Evolutionary conservation across 2,329 filamentous ascomycete species (phyloP), one percentile per base, ranked within the genome.

Genomic region (Alternaria solani): DNA sequence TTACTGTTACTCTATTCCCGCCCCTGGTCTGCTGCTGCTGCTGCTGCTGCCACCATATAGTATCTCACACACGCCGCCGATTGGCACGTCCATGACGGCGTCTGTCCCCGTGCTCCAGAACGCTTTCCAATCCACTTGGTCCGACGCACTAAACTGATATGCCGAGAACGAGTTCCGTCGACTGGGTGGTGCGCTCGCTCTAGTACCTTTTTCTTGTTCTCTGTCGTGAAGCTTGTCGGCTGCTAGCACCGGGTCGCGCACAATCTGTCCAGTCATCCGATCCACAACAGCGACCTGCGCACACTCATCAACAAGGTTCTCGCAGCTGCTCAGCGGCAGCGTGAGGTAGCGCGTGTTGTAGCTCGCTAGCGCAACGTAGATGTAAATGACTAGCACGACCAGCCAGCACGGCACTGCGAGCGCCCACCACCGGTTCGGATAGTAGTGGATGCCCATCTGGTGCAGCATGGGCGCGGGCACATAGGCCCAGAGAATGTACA

Each of bases 371-470:
- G 95, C 95, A 9, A 97, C 89, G 80, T 97, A 99, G 65, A 97
- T 96, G 81, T 96, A 99, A 26, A 95, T 86, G 34, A 98, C 84
- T 46, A 89, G 81, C 86, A 95, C 94, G 56, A 97, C 94, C 32
- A 97, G 83, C 83, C 93, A 98, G 6, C 91, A 90, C 0, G 95
- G 95, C 14, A 97, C 88, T 1, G 95, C 95, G 20, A 99, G 86
- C 48, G 92, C 92, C 95, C 95, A 99, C 95, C 95, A 99, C 48
- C 95, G 88, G 78, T 97, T 93, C 1, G 95, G 95, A 73, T 97
- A 99, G 84, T 98, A 98, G 81, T 93, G 90, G 59, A 99, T 96
- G 20, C 95, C 94, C 57, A 99, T 86, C 60, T 92, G 92, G 77
- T 97, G 93, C 43, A 99, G 85, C 77, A 98, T 93, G 0, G 94